Evolutionary conservation across 1,284 basidiomycete genomes (phyloP), one percentile per base, ranked within the genome.

Genomic region (Naganishia albida): DNA sequence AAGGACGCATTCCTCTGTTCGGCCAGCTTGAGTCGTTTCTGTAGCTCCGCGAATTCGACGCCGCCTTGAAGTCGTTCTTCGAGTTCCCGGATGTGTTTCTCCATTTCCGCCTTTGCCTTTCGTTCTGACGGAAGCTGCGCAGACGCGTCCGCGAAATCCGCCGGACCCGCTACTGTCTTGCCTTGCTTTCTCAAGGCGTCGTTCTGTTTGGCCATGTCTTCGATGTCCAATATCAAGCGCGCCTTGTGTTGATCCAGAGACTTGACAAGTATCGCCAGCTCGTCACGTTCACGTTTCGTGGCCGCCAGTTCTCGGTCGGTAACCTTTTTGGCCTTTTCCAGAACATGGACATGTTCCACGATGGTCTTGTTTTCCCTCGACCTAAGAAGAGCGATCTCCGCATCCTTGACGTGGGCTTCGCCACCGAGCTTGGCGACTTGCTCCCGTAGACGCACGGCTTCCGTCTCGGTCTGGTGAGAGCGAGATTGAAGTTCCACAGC

Each of bases 311-410:
- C 92, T 28, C 90, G 86, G 75, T 99, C 95, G 1, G 96, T 96
- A 68, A 96, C 88, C 65, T 89, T 89, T 79, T 98, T 98, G 12
- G 96, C 95, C 74, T 96, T 91, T 76, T 99, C 94, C 7, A 97
- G 84, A 18, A 99, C 96, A 72, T 99, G 90, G 23, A 99, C 93
- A 74, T 99, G 96, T 79, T 99, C 95, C 54, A 99, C 93, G 66
- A 97, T 96, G 15, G 93, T 98, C 83, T 95, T 97, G 82, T 98
- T 93, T 34, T 64, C 65, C 74, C 87, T 86, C 7, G 88, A 88
- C 66, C 91, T 88, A 16, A 94, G 80, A 66, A 93, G 88, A 67
- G 87, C 89, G 68, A 92, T 85, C 67, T 95, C 91, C 84, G 88
- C 89, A 73, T 97, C 90, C 42, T 88, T 86, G 51, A 83, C 83